These are phyloP conservation scores for Talaromyces sp. DNA, from an alignment of 2,329 filamentous ascomycete species.

Conservation along the genomic window DNA sequence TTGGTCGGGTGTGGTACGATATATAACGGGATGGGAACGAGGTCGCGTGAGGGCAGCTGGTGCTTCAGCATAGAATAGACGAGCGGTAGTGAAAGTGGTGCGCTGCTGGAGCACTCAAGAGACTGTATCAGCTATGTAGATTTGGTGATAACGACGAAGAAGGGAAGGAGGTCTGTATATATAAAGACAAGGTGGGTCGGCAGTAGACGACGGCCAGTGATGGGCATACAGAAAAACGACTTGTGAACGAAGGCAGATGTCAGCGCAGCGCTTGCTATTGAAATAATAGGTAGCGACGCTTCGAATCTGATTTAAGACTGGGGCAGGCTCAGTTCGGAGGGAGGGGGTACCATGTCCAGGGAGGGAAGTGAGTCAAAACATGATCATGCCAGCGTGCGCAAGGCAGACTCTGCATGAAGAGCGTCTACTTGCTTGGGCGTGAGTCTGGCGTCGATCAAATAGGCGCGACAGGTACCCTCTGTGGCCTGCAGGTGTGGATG, in stretches of 20 bases:
- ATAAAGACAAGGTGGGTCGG: conserved; percentile 6
- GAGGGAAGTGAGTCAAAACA: conserved; percentile 15
- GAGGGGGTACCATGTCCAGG: conserved; percentile 20
- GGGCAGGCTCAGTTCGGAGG: conserved; percentile 20
- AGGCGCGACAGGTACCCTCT: conserved; percentile 13
- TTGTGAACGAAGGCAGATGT: conserved; percentile 5
- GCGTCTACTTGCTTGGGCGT: conserved; percentile 9
- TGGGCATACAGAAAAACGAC: conserved; percentile 1
- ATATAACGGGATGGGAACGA: background rate
- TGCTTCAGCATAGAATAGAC: background rate
- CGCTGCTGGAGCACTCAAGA: background rate
- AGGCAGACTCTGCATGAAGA: conserved; percentile 30
- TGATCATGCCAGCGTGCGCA: conserved; percentile 24
- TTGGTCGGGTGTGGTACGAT: background rate
- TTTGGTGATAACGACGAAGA: conserved; percentile 13
- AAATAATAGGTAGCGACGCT: conserved; percentile 21
- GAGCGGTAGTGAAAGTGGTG: background rate
- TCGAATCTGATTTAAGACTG: conserved; percentile 20
- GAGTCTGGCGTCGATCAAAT: conserved; percentile 10
- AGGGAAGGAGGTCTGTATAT: conserved; percentile 12
- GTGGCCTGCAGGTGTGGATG: conserved; percentile 11
- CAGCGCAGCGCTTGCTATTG: conserved; percentile 10
- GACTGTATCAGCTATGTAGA: background rate
- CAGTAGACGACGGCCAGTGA: background rate
- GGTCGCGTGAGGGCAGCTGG: background rate